phyloP scores from a whole-genome alignment of 1,284 basidiomycete genomes.

The Takashimella tepidaria region DNA sequence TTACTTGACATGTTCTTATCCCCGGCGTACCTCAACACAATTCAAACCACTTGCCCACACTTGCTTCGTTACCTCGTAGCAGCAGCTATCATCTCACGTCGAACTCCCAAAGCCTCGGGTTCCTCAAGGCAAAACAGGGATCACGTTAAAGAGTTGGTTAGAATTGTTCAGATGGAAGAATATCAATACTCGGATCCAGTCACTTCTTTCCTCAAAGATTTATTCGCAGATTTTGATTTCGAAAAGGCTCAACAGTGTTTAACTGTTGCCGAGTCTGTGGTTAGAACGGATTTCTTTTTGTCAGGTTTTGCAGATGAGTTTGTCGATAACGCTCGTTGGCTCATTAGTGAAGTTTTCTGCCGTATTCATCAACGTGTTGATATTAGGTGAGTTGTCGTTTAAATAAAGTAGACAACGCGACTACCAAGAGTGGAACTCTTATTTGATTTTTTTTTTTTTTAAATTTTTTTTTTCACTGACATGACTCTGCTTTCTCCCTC shows the following conservation, averaged over 20 bases:
- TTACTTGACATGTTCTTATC: conserved; percentile 95
- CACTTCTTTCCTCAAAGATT: conserved; percentile 85
- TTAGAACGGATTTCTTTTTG: conserved; percentile 91
- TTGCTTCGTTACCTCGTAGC: conserved; percentile 90
- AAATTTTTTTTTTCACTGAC: too few relatives aligned
- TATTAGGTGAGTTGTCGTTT: conserved; percentile 62
- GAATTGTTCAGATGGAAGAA: conserved; percentile 85
- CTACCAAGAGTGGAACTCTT: too few relatives aligned
- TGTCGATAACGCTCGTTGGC: conserved; percentile 88
- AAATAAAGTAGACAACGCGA: not conserved
- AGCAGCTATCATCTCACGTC: conserved; percentile 86
- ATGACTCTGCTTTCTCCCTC: not conserved
- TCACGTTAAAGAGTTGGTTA: conserved; percentile 80
- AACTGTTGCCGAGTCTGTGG: conserved; percentile 71
- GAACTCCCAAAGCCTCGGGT: conserved; percentile 49
- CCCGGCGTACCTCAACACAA: conserved; percentile 94
- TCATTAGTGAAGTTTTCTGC: conserved; percentile 96
- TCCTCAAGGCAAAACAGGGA: conserved; percentile 56
- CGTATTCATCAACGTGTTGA: conserved; percentile 95
- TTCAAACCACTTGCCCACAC: conserved; percentile 92
- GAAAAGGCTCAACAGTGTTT: conserved; percentile 82
- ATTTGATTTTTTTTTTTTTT: too few relatives aligned
- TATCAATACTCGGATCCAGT: conserved; percentile 94
- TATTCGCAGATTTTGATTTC: conserved; percentile 90
- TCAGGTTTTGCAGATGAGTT: conserved; percentile 85